A percentile compares a stretch with the other conserved stretches of the same genome.
phyloP scores from a whole-genome alignment of 805 yeast genomes.

The Candida gorgasii region DNA sequence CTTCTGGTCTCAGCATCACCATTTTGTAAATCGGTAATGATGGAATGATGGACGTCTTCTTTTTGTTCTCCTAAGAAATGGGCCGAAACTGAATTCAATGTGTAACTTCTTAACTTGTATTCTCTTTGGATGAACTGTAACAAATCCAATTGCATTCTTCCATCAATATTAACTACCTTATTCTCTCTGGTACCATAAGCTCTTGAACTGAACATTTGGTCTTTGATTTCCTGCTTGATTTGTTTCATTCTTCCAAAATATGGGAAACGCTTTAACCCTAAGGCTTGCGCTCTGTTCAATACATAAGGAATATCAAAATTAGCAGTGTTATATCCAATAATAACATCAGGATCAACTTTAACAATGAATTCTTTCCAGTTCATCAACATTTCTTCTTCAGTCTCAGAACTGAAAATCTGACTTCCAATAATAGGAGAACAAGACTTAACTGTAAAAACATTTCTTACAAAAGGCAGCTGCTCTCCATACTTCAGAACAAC shows the following conservation, averaged over 20 bases:
- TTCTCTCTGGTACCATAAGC: conserved; percentile 97
- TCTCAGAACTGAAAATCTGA: conserved; percentile 72
- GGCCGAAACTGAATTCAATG: conserved; percentile 92
- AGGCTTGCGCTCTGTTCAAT: conserved; percentile 79
- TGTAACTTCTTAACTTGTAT: conserved; percentile 90
- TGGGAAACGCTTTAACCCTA: conserved; percentile 69
- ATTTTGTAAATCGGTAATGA: conserved; percentile 90
- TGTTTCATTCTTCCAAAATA: conserved; percentile 76
- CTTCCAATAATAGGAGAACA: conserved; percentile 95
- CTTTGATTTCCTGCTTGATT: conserved; percentile 75
- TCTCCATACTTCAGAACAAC: conserved; percentile 87
- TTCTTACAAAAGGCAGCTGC: conserved; percentile 84
- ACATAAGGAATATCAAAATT: conserved; percentile 95
- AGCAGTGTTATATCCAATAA: conserved; percentile 92
- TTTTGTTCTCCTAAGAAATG: conserved; percentile 93
- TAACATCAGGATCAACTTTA: conserved; percentile 89
- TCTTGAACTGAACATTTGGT: conserved; percentile 83
- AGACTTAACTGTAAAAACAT: conserved; percentile 89
- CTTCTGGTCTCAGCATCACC: conserved; percentile 92
- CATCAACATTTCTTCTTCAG: conserved; percentile 79
- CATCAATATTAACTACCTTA: conserved; percentile 88
- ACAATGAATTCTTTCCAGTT: conserved; percentile 86
- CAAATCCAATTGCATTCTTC: conserved; percentile 92
- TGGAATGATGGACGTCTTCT: conserved; percentile 97
- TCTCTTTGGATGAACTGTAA: conserved; percentile 93